Evolutionary conservation across 2,329 filamentous ascomycete genomes (phyloP), one percentile per base, ranked within the genome.

Genomic region (Pseudogymnoascus sp.): DNA sequence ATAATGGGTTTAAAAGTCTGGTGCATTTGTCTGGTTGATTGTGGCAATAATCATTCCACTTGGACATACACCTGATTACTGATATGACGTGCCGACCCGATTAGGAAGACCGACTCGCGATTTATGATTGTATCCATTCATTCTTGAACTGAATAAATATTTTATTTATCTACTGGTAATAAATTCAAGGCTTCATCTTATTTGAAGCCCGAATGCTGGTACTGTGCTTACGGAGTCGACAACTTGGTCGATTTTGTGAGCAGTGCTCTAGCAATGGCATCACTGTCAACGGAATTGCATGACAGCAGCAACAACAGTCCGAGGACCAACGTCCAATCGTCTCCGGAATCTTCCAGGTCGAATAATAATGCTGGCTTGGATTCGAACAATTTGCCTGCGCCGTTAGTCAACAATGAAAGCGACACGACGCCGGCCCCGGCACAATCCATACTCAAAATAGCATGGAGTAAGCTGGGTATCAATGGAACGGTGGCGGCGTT

Each of bases 401-500:
- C 22, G 22, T 50, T 50, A 15, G 9, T 28, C 22, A n/a, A 25
- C 7, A 28, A 50, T 50, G 41, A 50, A 28, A 15, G 14, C 22
- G 28, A 50, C 14, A n/a, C 22, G 8, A 14, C 22, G 6, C 14
- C 12, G 3, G 11, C 22, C 7, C 6, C 22, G 14, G 7, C n/a
- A 6, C 64, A 59, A 14, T 61, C 58, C 3, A 20, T 63, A 22
- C 33, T 64, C 6, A 50, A 53, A 20, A 43, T 57, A 60, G 47
- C 50, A 60, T 64, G 63, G 65, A 59, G 50, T 22, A 63, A 61
- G 36, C 4, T 67, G 12, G 64, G 62, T 1, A 38, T 67, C 20
- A 65, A 61, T 38, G 53, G 57, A 18, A 53, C 61, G 1, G 62
- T 64, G 7, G 39, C 64, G n/a, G 65, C 63, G 59, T 64, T 67